Evolutionary conservation across 108 stramenopile species (phyloP).

Genomic region (Asterionellopsis glacialis): DNA sequence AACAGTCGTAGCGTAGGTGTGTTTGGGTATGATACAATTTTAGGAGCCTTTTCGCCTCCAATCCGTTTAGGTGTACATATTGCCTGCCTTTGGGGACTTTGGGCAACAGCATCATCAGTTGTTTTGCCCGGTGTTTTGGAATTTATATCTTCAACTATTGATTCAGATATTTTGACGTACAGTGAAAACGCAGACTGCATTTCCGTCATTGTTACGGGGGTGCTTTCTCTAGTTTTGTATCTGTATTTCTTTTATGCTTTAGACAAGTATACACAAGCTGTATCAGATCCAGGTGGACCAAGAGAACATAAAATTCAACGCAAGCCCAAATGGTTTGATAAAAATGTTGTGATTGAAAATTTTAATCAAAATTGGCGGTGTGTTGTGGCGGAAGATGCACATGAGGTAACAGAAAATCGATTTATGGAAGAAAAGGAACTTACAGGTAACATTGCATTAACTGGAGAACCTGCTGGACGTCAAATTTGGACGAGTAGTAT

Average conservation of each 20-base stretch:
- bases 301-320: slow-evolving; percentile 64
- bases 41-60: slow-evolving; percentile 61
- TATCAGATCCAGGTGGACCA: slow-evolving; percentile 73
- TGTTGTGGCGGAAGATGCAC: slow-evolving; percentile 66
- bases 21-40: slow-evolving; percentile 63
- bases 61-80: slow-evolving; percentile 36
- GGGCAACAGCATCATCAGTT: slow-evolving; percentile 12
- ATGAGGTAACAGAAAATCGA: slow-evolving; percentile 38
- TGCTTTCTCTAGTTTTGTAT: slow-evolving; percentile 12
- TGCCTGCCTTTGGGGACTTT: slow-evolving; percentile 14
- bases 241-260: slow-evolving; percentile 12
- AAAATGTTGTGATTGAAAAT: slow-evolving; percentile 10
- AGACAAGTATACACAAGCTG: slow-evolving; percentile 37
- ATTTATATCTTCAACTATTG: no score
- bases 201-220: slow-evolving; percentile 5
- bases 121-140: slow-evolving; percentile 7
- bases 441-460: slow-evolving; percentile 18
- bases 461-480: slow-evolving; percentile 76
- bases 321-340: slow-evolving; percentile 56
- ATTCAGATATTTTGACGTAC: no score
- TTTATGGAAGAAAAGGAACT: slow-evolving; percentile 15
- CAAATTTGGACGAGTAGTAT: slow-evolving; percentile 56
- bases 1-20: slow-evolving; percentile 26
- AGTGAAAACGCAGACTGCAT: slow-evolving; percentile 7
- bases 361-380: slow-evolving; percentile 51